Base-by-base conservation (phyloP, 805 yeast genomes). In the Candida gorgasii region DNA sequence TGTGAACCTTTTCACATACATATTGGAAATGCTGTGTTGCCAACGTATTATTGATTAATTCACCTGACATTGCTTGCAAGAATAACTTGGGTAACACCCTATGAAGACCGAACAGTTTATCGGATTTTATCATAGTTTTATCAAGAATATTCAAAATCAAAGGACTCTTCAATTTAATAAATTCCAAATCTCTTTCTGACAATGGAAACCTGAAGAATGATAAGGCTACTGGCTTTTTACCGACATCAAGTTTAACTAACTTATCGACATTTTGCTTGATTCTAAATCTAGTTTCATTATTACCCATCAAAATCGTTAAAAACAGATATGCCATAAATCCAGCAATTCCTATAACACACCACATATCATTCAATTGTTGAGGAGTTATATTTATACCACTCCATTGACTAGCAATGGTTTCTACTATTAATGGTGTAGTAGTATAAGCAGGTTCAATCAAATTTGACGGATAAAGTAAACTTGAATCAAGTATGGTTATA, bases 1-100 rank as follows among this genome's bases (percentile, higher is more conserved):
- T 89, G 44, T 92, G 88, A 7, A 93, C 97, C 52, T 89, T 86
- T 58, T 93, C 99, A 62, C 97, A 90, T n/a, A 89, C 84, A 51
- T 86, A 84, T 53, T 86, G 95, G 57, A 93, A 90, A 63, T 93
- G 97, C 8, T 75, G 69, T 0, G 97, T 82, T 5, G 95, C 83
- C 18, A 92, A 61, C 12, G 82, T 75, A 9, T 93, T 88, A 54
- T 84, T 85, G 12, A 79, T 78, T 39, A 93, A 67, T 54, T 93
- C 99, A 13, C 95, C 96, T 6, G 96, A 87, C 96, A 93, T 89
- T 0, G 95, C 95, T 60, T 93, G 97, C 26, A 93, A 65, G 49
- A 92, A 88, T 18, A 93, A 70, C 53, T 92, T 93, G 0, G 98
- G 97, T 18, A 93, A 76, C 0, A 89, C 97, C 48, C 99, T 79